Evolutionary conservation across 164 flowering plant genomes (phyloP).

Genomic region (Nelumbo lutea): DNA sequence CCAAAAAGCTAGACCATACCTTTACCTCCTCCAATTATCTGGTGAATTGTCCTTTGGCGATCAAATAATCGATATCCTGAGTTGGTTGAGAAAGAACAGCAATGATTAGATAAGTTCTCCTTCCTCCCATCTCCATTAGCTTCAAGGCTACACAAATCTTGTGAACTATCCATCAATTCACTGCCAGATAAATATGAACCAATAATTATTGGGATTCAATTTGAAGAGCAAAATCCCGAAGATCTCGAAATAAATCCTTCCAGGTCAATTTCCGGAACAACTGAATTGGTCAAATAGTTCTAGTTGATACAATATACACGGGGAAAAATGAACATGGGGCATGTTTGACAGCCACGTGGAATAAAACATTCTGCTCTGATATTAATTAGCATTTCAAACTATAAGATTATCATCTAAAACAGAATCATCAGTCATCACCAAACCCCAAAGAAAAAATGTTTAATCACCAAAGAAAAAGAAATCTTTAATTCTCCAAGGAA

Average conservation of each 20-base stretch:
- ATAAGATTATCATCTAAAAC: background rate
- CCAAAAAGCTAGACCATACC: conserved; percentile 13
- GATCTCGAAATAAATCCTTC: background rate
- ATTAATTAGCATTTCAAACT: no score
- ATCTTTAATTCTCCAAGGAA: no score
- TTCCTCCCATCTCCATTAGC: conserved; percentile 17
- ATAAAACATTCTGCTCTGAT: background rate
- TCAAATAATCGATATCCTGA: conserved; percentile 23
- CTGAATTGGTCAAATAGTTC: background rate
- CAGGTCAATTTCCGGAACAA: background rate
- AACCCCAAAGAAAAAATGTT: no score
- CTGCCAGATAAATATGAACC: background rate
- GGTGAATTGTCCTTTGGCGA: conserved; percentile 23
- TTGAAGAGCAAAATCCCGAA: background rate
- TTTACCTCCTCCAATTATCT: conserved; percentile 36
- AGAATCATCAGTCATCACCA: background rate
- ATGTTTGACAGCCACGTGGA: background rate
- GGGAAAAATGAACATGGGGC: no score
- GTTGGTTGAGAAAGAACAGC: conserved; percentile 14
- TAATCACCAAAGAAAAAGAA: background rate
- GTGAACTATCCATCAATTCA: conserved; percentile 30
- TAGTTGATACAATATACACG: no score
- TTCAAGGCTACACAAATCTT: conserved; percentile 22
- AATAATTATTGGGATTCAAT: background rate
- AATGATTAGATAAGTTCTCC: conserved; percentile 15